Base-by-base conservation (phyloP, 2,329 filamentous ascomycete genomes). In the Teratosphaeria nubilosa region DNA sequence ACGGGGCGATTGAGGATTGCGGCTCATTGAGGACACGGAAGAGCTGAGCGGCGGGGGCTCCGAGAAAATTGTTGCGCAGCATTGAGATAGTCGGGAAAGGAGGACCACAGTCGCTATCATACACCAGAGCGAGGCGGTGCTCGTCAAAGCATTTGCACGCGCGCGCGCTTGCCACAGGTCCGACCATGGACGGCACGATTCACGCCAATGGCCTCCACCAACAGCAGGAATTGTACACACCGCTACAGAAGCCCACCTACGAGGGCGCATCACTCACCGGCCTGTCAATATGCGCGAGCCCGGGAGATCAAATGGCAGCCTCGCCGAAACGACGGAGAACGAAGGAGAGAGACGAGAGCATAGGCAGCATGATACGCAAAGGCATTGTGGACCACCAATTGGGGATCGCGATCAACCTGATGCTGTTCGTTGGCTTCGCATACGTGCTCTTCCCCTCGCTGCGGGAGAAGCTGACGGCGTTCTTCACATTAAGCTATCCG, bases 401-500 rank as follows among this genome's bases (percentile, higher is more conserved):
- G 22, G 74, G 90, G 60, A 83, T 96, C 64, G 90, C 90, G 13
- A 81, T 94, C 73, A 96, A 95, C 72, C 85, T 94, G 59, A 78
- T 96, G 63, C 84, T 90, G 58, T 85, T 95, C 64, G 84, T 96
- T 63, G 84, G 87, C 72, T 84, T 95, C 63, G 85, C 89, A 58
- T 90, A 96, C 76, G 77, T 86, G 67, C 86, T 87, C 69, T 90
- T 96, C 71, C 91, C 92, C 55, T 86, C 86, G 67, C 84, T 91
- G 54, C 84, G 90, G 63, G 78, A 82, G 56, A 85, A 88, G 68
- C 95, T 91, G n/a, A 80, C 82, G 68, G 94, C 91, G 66, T 96
- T 96, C 78, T 91, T 95, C 76, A 82, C 84, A 58, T 82, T 96
- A 59, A 91, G 89, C 59, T 94, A 97, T 77, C 75, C 83, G 0